These are phyloP conservation scores for Lachancea kluyveri DNA, from an alignment of 805 yeast species.

Conservation along the genomic window DNA sequence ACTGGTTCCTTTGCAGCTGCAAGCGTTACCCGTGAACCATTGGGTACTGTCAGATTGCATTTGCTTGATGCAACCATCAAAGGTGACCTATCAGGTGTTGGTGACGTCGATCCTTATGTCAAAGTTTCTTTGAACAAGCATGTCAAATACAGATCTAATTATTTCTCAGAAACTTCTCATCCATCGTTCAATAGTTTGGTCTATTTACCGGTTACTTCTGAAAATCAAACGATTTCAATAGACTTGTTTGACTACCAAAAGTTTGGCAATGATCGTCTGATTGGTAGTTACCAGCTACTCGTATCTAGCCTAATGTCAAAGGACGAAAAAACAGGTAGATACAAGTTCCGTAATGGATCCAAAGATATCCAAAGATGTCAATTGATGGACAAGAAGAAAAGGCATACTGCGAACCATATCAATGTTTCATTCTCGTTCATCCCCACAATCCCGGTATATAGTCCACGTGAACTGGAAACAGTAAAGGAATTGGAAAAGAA, in stretches of 20 bases:
- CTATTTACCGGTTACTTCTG: slow-evolving; percentile 56
- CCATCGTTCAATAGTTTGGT: slow-evolving; percentile 57
- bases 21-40: slow-evolving; percentile 40
- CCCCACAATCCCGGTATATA: slow-evolving; percentile 58
- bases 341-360: slow-evolving; percentile 42
- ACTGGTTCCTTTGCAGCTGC: slow-evolving; percentile 42
- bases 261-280: slow-evolving; percentile 53
- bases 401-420: slow-evolving; percentile 46
- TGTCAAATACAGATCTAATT: slow-evolving; percentile 47
- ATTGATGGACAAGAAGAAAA: slow-evolving; percentile 28
- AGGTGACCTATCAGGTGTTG: slow-evolving; percentile 55
- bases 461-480: slow-evolving; percentile 48
- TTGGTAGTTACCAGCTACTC: slow-evolving; percentile 53
- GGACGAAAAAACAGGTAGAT: slow-evolving; percentile 39
- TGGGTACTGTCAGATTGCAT: slow-evolving; percentile 62
- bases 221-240: slow-evolving; percentile 51
- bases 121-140: slow-evolving; percentile 53
- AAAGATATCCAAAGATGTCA: slow-evolving; percentile 36
- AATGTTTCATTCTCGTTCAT: slow-evolving; percentile 54
- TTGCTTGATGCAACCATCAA: slow-evolving; percentile 47
- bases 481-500: slow-evolving; percentile 38
- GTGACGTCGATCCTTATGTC: slow-evolving; percentile 72
- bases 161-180: slow-evolving; percentile 45
- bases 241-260: slow-evolving; percentile 64
- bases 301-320: slow-evolving; percentile 44